Evolutionary conservation across 129 eudicot genomes (phyloP), one percentile per base, ranked within the genome.

Genomic region (Cynara cardunculus): DNA sequence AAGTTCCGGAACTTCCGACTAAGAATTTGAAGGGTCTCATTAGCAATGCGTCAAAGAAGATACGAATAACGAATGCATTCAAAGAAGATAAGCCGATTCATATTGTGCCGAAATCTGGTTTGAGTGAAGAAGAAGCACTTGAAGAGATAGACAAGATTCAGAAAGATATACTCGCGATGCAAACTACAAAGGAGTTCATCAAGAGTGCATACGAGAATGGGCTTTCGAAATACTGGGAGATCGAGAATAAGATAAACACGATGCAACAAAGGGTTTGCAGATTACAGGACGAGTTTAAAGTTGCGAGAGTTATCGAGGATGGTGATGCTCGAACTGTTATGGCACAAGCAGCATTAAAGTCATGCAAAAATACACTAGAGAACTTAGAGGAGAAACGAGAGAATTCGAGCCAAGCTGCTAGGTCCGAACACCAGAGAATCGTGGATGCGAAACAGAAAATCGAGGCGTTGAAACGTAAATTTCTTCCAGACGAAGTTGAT

Each of bases 291-390:
- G 98, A 94, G 75, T 91, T 88, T 79, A 78, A 85, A 27, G 85
- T 88, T 10, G 82, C 72, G 8, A 77, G 31, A 31, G 93, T 83
- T 9, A 94, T 94, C 2, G 98, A 94, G 32, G 98, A 94, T 75
- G 87, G 78, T 61, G 98, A 94, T 77, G 98, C 98, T 69, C 83
- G 97, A 39, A 91, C 86, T 27, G 83, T 94, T 56, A 94, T 94
- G 98, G 96, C 97, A 6, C 90, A 90, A 77, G 93, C 98, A 10
- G 98, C 96, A 5, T 62, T 91, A 0, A 91, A 86, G 56, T 90
- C 98, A 5, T 94, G 97, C 73, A 87, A 94, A 76, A 93, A 91
- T 22, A 80, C 97, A 13, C 80, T 94, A 37, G 85, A 87, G 5
- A 85, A 75, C 75, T 83, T 94, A 73, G 87, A 84, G 83, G 94